Evolutionary conservation across 1,284 basidiomycete species (phyloP).

Genomic region (Ustilago tritici): DNA sequence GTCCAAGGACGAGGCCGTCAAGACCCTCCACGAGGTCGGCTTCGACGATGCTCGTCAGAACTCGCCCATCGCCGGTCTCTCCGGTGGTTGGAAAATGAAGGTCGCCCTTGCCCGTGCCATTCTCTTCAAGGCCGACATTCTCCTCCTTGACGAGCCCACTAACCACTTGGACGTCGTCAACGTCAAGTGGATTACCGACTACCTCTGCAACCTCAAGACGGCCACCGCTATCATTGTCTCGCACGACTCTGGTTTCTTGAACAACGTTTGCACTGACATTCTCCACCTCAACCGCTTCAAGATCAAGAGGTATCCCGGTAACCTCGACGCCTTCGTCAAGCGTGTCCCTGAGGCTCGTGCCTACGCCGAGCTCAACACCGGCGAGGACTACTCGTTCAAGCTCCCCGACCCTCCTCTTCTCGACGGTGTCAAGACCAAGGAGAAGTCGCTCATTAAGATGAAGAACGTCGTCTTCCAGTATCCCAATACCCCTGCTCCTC

Average conservation of each 20-base stretch:
- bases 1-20: conserved; percentile 58
- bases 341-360: conserved; percentile 68
- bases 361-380: conserved; percentile 68
- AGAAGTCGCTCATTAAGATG: conserved; percentile 70
- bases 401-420: conserved; percentile 69
- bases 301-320: conserved; percentile 70
- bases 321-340: conserved; percentile 69
- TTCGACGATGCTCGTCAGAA: conserved; percentile 68
- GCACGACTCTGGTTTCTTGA: conserved; percentile 70
- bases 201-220: conserved; percentile 58
- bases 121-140: conserved; percentile 70
- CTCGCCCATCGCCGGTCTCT: conserved; percentile 68
- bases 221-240: conserved; percentile 70
- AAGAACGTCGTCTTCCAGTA: conserved; percentile 69
- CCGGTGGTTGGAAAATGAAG: conserved; percentile 71
- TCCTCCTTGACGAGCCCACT: conserved; percentile 69
- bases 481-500: conserved; percentile 66
- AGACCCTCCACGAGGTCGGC: conserved; percentile 68
- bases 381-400: conserved; percentile 70
- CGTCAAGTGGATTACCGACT: conserved; percentile 70
- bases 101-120: conserved; percentile 69
- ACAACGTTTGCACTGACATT: conserved; percentile 69
- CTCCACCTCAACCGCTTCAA: conserved; percentile 70
- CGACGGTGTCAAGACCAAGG: conserved; percentile 70
- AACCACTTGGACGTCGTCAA: conserved; percentile 70